These are phyloP conservation scores for Coniochaeta sp. DNA, from an alignment of 2,329 filamentous ascomycete genomes.

Conservation along the genomic window DNA sequence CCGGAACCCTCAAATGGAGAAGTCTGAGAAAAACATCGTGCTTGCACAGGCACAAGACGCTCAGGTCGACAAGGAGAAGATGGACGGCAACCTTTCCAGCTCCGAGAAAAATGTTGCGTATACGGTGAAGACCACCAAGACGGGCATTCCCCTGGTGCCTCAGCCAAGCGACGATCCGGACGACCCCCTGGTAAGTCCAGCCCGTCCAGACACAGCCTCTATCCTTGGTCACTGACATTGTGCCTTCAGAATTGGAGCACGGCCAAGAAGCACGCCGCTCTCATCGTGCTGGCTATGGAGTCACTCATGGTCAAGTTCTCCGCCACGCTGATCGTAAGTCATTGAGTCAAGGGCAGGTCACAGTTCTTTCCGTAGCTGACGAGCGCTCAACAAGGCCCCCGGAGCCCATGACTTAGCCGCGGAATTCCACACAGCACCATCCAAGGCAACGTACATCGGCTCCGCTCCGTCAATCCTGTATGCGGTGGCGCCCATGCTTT, in stretches of 20 bases:
- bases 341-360: background rate
- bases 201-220: background rate
- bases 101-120: background rate
- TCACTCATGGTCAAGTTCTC: slow-evolving; percentile 11
- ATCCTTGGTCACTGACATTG: background rate
- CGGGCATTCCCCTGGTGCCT: slow-evolving; percentile 3
- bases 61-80: background rate
- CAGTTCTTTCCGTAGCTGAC: background rate
- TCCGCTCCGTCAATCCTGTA: slow-evolving; percentile 8
- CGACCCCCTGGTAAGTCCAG: slow-evolving; percentile 4
- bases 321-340: slow-evolving; percentile 8
- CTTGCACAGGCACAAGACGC: background rate
- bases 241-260: slow-evolving; percentile 9
- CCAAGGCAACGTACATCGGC: slow-evolving; percentile 11
- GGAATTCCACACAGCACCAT: slow-evolving; percentile 6
- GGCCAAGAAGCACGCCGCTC: slow-evolving; percentile 8
- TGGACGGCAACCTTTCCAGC: background rate
- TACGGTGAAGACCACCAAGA: slow-evolving; percentile 1
- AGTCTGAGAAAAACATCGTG: background rate
- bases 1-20: background rate
- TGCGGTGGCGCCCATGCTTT: slow-evolving; percentile 9
- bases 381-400: slow-evolving; percentile 5
- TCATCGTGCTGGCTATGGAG: slow-evolving; percentile 10
- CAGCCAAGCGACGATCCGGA: slow-evolving; percentile 7
- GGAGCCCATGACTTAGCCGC: slow-evolving; percentile 6